Base-by-base conservation (phyloP, 2,329 filamentous ascomycete genomes). In the Corynespora cassiicola region DNA sequence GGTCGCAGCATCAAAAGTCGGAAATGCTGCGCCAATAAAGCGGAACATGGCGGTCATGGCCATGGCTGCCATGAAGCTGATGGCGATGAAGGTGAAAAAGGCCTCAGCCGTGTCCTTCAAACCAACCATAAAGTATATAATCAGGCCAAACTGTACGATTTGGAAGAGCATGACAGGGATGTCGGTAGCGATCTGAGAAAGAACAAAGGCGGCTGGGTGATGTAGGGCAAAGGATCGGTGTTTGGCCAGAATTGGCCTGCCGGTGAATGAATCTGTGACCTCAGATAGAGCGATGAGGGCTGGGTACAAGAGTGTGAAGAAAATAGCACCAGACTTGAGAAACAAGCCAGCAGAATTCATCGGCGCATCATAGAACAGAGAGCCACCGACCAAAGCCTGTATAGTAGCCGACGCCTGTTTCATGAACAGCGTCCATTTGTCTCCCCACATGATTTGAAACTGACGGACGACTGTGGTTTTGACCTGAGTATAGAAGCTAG, bases 171-270 rank as follows among this genome's bases (percentile, higher is more conserved):
- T 73, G 29, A 70, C 66, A 0, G 72, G 72, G 47, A 75, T 53
- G 27, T 75, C 72, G 11, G 72, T 69, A 12, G 69, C 12, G 88
- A 39, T 62, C 92, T 91, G 74, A 6, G 65, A 58, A 9, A 75
- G 39, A 17, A 73, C 61, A 17, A 25, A n/a, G 6, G 33, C 31
- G 4, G 85, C 88, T 11, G 90, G 88, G 57, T 92, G 90, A 56
- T 95, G 92, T 14, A 95, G 76, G n/a, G 88, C 88, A 61, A 94
- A 95, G 33, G 85, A 80, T 36, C 76, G 69, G 52, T 95, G 90
- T 64, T 95, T 95, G 61, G 95, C 88, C 40, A 95, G 87, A 54
- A 95, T 92, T 2, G 87, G 86, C 18, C 82, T 74, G 17, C 81
- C 80, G 11, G 61, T 71, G 51, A 84, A 85, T 0, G 81, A 40